Conservation (phyloP, 2,329 filamentous ascomycete genomes). For the Aspergillus pseudotamarii region DNA sequence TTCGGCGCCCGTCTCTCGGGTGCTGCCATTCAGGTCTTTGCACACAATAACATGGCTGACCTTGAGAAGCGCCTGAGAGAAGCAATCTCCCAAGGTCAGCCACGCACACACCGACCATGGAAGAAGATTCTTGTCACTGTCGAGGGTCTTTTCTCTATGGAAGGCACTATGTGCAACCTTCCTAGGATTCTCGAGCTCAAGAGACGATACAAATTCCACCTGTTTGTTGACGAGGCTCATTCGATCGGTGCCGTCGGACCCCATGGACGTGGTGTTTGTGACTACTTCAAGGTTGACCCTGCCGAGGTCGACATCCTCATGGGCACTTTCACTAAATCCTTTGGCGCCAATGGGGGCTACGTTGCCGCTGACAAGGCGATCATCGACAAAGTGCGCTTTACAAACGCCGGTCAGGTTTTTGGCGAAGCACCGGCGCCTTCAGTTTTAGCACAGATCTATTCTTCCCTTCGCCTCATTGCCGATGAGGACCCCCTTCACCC, state of each 20-base stretch:
- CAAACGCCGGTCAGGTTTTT: conserved; percentile 80
- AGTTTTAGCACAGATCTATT: conserved; percentile 85
- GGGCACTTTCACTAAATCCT: conserved; percentile 96
- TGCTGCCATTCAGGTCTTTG: conserved; percentile 89
- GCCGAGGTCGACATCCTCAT: conserved; percentile 88
- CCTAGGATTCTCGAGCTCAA: conserved; percentile 81
- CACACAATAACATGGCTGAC: conserved; percentile 88
- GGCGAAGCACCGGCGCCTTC: conserved; percentile 84
- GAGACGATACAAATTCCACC: conserved; percentile 90
- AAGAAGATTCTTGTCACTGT: conserved; percentile 96
- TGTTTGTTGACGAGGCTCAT: conserved; percentile 94
- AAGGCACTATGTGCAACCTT: conserved; percentile 94
- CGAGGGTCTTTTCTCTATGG: conserved; percentile 97
- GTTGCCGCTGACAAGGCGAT: conserved; percentile 84
- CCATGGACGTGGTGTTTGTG: conserved; percentile 86
- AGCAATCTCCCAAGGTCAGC: conserved; percentile 90
- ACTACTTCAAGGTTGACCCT: conserved; percentile 89
- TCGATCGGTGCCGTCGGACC: conserved; percentile 89
- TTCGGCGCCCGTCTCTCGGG: conserved; percentile 88
- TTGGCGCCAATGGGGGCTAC: conserved; percentile 94
- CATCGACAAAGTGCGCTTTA: conserved; percentile 81
- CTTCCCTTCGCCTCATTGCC: conserved; percentile 79
- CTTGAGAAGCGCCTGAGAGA: conserved; percentile 84
- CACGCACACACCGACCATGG: conserved; percentile 93
- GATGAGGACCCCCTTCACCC: conserved; percentile 71